Percentiles rank a stretch among this genome's conserved stretches.
Conservation (phyloP, 2,329 filamentous ascomycete genomes). For the Aureobasidium sp. region DNA sequence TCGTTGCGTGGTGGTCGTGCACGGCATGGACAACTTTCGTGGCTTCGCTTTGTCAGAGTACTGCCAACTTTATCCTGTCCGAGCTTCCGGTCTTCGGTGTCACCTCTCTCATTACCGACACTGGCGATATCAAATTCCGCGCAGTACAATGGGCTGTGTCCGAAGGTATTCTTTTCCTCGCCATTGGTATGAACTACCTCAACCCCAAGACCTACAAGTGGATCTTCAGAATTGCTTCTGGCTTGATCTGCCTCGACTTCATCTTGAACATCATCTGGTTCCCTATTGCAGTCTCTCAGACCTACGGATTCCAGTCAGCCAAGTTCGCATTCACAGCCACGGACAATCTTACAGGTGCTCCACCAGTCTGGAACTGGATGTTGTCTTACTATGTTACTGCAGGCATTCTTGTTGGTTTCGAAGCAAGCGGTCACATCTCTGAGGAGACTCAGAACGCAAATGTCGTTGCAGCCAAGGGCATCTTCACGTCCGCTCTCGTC, state of each 20-base stretch:
- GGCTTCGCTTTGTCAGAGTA: conserved; percentile 30
- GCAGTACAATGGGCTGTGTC: conserved; percentile 56
- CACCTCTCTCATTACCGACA: conserved; percentile 46
- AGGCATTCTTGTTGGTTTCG: conserved; percentile 55
- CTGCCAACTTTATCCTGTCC: conserved; percentile 35
- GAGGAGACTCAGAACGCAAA: conserved; percentile 56
- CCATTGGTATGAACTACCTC: conserved; percentile 35
- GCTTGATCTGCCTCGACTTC: conserved; percentile 51
- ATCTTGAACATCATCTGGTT: conserved; percentile 55
- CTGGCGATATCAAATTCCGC: conserved; percentile 49
- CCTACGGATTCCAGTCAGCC: conserved; percentile 52
- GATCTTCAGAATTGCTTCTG: conserved; percentile 46
- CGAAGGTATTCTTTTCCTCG: conserved; percentile 35
- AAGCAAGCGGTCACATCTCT: conserved; percentile 54
- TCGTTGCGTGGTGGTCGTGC: conserved; percentile 60
- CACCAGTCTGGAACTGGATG: conserved; percentile 57
- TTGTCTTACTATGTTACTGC: conserved; percentile 55
- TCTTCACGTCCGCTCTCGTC: conserved; percentile 54
- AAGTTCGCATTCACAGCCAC: conserved; percentile 55
- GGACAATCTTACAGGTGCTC: conserved; percentile 45
- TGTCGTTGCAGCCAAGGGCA: conserved; percentile 50
- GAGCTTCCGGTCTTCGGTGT: conserved; percentile 53
- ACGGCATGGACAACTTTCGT: conserved; percentile 53
- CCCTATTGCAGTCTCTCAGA: conserved; percentile 50
- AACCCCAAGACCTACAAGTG: conserved; percentile 38